Evolutionary conservation across 116 monocot species (phyloP), one percentile per base, ranked within the genome.

Genomic region (Thalassia testudinum): DNA sequence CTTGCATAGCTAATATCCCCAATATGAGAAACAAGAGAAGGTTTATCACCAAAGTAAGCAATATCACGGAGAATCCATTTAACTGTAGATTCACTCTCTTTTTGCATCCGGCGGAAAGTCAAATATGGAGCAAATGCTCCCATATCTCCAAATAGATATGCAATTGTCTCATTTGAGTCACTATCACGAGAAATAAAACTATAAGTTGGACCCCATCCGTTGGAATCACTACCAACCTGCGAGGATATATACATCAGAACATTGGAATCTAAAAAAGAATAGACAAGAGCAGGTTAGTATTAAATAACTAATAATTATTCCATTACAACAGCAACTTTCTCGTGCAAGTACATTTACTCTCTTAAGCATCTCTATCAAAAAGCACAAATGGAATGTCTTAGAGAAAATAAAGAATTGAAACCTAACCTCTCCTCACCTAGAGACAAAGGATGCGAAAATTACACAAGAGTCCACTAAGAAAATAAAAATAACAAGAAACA

Each of bases 1-100:
- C 81, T 73, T 1, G 95, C 95, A 45, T 95, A 95, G 69, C 95
- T 95, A 52, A 95, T 87, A 64, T 95, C 95, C 16, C 95, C 95
- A 20, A 95, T 88, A 56, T 95, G 95, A 16, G 95, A 95, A 69
- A 95, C 72, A 42, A 95, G 71, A 42, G 72, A 70, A 21, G 85
- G 68, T 63, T 84, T 84, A 53, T 88, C 72, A 52, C 78, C 84
- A 26, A 87, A 66, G 49, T 67, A 64, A 70, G 80, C 52, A 42
- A 95, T 66, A 37, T 95, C 95, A 12, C 76, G 95, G 23, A 95
- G 78, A 57, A 95, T 87, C 84, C 81, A 85, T 57, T 81, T 78
- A 28, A 95, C 76, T 8, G 88, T 95, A 16, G 78, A 73, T 29
- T 59, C 76, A 62, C 84, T 85, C 62, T 95, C 95, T 17, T 81